Evolutionary conservation across 345 rosid genomes (phyloP).

Genomic region (Noccaea caerulescens): DNA sequence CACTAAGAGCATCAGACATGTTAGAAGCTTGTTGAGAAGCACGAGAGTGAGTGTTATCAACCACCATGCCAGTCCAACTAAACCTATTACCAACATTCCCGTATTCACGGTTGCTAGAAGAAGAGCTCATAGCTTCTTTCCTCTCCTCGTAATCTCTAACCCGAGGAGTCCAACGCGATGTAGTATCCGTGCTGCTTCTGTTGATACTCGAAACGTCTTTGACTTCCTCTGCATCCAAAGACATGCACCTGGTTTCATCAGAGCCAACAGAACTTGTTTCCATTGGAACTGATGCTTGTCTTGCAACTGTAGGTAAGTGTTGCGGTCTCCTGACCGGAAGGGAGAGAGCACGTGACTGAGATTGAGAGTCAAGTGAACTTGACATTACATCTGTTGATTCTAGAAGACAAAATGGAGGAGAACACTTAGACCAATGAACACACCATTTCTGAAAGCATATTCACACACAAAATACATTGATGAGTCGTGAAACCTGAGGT

Average conservation of each 20-base stretch:
- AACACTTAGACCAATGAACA: constrained; percentile 16
- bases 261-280: constrained; percentile 49
- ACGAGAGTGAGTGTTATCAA: constrained; percentile 47
- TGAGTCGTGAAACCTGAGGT: constrained; percentile 32
- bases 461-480: constrained; percentile 6
- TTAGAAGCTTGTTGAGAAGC: constrained; percentile 63
- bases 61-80: constrained; percentile 42
- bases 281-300: constrained; percentile 44
- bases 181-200: constrained; percentile 46
- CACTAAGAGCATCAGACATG: constrained; percentile 53
- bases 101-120: constrained; percentile 48
- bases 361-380: constrained; percentile 27
- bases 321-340: constrained; percentile 32
- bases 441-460: neutral
- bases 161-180: constrained; percentile 44
- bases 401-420: constrained; percentile 15
- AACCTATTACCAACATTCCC: constrained; percentile 40
- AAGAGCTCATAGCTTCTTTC: constrained; percentile 49
- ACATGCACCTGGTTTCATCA: constrained; percentile 46
- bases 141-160: constrained; percentile 51
- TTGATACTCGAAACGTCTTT: constrained; percentile 42
- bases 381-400: constrained; percentile 37
- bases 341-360: constrained; percentile 41
- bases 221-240: constrained; percentile 45
- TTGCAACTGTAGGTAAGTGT: constrained; percentile 14